Evolutionary conservation across 495 filamentous ascomycete genomes (phyloP).

Genomic region (Lasiosphaeria hispida): DNA sequence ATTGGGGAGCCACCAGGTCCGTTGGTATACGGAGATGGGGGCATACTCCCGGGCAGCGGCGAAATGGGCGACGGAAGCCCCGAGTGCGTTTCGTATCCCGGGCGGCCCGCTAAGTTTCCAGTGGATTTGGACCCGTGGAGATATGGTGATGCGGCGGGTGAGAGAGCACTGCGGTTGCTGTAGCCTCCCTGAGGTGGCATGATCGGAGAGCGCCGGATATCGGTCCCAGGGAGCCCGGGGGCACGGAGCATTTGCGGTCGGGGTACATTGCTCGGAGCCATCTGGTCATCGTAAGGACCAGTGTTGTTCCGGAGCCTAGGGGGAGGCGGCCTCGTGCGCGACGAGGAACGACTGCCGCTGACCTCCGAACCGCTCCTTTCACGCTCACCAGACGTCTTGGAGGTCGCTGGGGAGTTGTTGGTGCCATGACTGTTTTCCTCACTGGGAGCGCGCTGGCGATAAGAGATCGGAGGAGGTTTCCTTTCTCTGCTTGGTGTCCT

Average conservation of each 20-base stretch:
- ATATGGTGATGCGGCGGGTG: slow-evolving; percentile 25
- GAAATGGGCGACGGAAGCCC: slow-evolving; percentile 48
- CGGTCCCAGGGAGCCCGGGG: slow-evolving; percentile 43
- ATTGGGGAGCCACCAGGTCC: slow-evolving; percentile 24
- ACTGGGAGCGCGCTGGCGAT: slow-evolving; percentile 39
- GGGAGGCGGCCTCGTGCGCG: slow-evolving; percentile 39
- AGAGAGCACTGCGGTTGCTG: slow-evolving; percentile 30
- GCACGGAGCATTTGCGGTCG: slow-evolving; percentile 38
- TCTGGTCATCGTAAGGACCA: slow-evolving; percentile 45
- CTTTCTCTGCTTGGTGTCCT: slow-evolving; percentile 46
- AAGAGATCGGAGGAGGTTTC: slow-evolving; percentile 42
- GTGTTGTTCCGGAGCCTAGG: slow-evolving; percentile 38
- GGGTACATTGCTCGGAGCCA: slow-evolving; percentile 26
- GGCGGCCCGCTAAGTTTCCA: slow-evolving; percentile 33
- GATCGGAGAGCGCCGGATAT: slow-evolving; percentile 43
- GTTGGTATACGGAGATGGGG: slow-evolving; percentile 27
- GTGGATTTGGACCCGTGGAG: slow-evolving; percentile 29
- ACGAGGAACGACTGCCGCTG: slow-evolving; percentile 47
- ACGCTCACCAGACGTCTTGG: slow-evolving; percentile 40
- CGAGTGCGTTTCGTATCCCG: slow-evolving; percentile 29
- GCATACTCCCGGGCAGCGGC: slow-evolving; percentile 30
- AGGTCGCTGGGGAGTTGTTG: slow-evolving; percentile 25
- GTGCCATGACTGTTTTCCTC: slow-evolving; percentile 31
- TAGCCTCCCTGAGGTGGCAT: slow-evolving; percentile 50
- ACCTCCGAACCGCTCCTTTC: slow-evolving; percentile 64